A percentile compares a stretch with the other conserved stretches of the same genome.
phyloP scores from a whole-genome alignment of 768 basidiomycete species.

The Pisolithus tinctorius region DNA sequence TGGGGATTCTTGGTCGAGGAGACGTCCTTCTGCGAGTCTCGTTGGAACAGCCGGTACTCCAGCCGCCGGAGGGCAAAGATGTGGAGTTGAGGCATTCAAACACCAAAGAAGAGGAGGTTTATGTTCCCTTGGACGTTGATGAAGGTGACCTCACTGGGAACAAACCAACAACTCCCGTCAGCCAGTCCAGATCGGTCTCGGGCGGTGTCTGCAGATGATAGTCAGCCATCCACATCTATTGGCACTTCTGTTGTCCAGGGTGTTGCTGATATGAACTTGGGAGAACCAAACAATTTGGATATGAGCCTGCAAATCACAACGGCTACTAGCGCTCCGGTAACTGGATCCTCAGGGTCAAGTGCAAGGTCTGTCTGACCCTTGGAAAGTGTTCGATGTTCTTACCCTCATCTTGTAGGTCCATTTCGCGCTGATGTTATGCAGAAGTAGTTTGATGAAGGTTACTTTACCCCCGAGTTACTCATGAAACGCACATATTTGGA shows the following conservation, averaged over 20 bases:
- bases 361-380: too few species aligned
- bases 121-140: conserved; percentile 1
- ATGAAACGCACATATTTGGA: conserved; percentile 78
- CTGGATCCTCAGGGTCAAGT: conserved; percentile 87
- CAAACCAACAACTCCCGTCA: conserved; percentile 8
- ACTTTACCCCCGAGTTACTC: conserved; percentile 76
- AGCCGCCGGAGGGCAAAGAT: conserved; percentile 35
- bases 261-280: conserved; percentile 13
- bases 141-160: conserved; percentile 4
- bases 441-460: conserved; percentile 88
- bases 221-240: conserved; percentile 8
- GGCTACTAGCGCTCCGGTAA: conserved; percentile 10
- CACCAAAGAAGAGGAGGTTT: conserved; percentile 58
- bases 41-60: conserved; percentile 33
- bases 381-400: background rate
- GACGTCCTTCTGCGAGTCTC: conserved; percentile 53
- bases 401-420: conserved; percentile 51
- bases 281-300: conserved; percentile 5
- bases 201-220: conserved; percentile 2
- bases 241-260: conserved; percentile 5
- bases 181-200: conserved; percentile 6
- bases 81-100: conserved; percentile 37
- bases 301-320: conserved; percentile 3
- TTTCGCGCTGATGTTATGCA: conserved; percentile 89
- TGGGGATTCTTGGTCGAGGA: conserved; percentile 67